phyloP scores from a whole-genome alignment of 805 yeast species.

The Wickerhamomyces ciferrii region DNA sequence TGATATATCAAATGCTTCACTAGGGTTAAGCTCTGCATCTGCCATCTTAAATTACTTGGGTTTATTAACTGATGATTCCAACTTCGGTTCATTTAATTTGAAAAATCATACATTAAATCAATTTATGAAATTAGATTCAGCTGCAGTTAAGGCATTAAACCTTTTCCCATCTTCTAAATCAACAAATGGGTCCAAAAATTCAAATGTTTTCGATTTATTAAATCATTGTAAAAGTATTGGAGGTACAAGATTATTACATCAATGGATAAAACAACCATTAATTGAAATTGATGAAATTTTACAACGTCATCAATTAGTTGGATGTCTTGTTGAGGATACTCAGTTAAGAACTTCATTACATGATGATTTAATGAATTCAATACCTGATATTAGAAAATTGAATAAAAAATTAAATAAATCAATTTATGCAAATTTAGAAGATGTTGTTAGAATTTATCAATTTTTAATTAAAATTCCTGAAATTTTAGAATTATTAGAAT shows the following conservation, averaged over 20 bases:
- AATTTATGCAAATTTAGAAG: slow-evolving; percentile 66
- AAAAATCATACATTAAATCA: slow-evolving; percentile 67
- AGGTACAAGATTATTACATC: slow-evolving; percentile 84
- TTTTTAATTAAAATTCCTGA: slow-evolving; percentile 69
- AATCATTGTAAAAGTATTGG: slow-evolving; percentile 86
- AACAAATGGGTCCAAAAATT: slow-evolving; percentile 34
- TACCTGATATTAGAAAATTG: slow-evolving; percentile 81
- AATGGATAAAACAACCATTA: slow-evolving; percentile 95
- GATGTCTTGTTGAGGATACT: slow-evolving; percentile 63
- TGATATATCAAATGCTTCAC: slow-evolving; percentile 41
- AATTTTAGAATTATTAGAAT: slow-evolving; percentile 45
- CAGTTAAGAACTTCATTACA: slow-evolving; percentile 60
- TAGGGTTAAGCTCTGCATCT: slow-evolving; percentile 58
- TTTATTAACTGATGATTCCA: slow-evolving; percentile 50
- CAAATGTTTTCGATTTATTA: slow-evolving; percentile 75
- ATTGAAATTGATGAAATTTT: slow-evolving; percentile 55
- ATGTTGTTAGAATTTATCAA: slow-evolving; percentile 85
- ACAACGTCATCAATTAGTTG: slow-evolving; percentile 73
- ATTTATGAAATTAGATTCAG: slow-evolving; percentile 85
- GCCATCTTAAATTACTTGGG: slow-evolving; percentile 69
- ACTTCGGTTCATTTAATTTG: slow-evolving; percentile 50
- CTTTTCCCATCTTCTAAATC: slow-evolving; percentile 53
- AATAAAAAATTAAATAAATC: slow-evolving; percentile 54
- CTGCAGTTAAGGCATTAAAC: slow-evolving; percentile 85
- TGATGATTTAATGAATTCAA: slow-evolving; percentile 58